Evolutionary conservation across 768 basidiomycete species (phyloP).

Genomic region (Auricularia sp.): DNA sequence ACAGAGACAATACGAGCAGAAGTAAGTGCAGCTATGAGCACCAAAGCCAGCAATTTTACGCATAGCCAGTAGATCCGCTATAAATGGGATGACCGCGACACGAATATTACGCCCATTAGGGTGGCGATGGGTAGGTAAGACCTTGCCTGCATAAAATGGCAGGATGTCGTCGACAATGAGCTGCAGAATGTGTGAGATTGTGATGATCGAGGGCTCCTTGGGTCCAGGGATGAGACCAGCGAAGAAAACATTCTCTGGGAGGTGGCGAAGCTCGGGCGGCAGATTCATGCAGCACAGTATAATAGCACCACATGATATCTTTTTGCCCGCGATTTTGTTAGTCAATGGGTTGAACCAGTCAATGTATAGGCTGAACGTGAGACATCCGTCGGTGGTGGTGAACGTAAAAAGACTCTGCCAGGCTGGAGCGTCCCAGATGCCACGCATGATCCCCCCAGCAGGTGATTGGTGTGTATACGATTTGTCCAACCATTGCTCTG

Average conservation of each 20-base stretch:
- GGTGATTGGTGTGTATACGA: not conserved
- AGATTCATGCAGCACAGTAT: slow-evolving; percentile 13
- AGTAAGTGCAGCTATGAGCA: slow-evolving; percentile 7
- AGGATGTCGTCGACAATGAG: slow-evolving; percentile 9
- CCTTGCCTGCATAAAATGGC: slow-evolving; percentile 2
- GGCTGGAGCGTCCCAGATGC: slow-evolving; percentile 9
- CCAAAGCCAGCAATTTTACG: slow-evolving; percentile 13
- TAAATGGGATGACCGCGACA: slow-evolving; percentile 8
- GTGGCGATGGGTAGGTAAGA: not conserved
- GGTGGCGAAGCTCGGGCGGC: slow-evolving; percentile 10
- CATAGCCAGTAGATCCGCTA: slow-evolving; percentile 12
- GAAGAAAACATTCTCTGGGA: slow-evolving; percentile 10
- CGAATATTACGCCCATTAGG: slow-evolving; percentile 8
- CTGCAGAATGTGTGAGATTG: slow-evolving; percentile 11
- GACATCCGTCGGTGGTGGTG: slow-evolving; percentile 3
- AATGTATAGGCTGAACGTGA: slow-evolving; percentile 19
- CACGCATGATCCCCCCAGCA: not conserved
- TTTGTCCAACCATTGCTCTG: not conserved
- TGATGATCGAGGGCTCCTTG: slow-evolving; percentile 9
- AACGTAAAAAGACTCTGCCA: slow-evolving; percentile 7
- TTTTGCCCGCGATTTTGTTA: slow-evolving; percentile 17
- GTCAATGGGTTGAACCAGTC: slow-evolving; percentile 21
- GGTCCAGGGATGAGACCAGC: slow-evolving; percentile 11
- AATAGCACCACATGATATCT: slow-evolving; percentile 13
- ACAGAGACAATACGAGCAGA: slow-evolving; percentile 11